These are phyloP conservation scores for Cyclocybe aegerita DNA, from an alignment of 768 basidiomycete genomes.

Conservation along the genomic window DNA sequence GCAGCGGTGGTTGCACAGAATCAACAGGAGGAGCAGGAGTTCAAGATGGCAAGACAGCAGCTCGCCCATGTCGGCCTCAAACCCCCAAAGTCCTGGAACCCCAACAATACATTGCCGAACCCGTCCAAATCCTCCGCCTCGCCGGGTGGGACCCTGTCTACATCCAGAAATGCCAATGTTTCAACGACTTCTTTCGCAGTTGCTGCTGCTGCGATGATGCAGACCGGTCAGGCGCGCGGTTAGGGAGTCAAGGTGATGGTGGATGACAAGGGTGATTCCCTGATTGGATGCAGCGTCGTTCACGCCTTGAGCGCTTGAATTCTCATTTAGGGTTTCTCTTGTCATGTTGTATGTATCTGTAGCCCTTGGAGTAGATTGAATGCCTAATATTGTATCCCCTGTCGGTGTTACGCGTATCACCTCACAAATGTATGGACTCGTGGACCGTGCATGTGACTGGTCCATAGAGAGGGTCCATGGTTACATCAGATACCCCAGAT, in stretches of 20 bases:
- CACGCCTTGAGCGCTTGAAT: background rate
- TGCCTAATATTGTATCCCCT: background rate
- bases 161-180: constrained; percentile 8
- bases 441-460: background rate
- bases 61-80: constrained; percentile 72
- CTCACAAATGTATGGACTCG: background rate
- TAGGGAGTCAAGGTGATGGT: constrained; percentile 1
- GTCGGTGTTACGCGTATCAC: too few relatives aligned
- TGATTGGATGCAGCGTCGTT: constrained; percentile 4
- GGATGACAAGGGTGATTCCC: background rate
- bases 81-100: constrained; percentile 76
- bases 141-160: constrained; percentile 7
- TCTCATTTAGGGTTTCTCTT: constrained; percentile 12
- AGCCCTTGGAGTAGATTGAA: constrained; percentile 8
- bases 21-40: constrained; percentile 78
- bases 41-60: constrained; percentile 77
- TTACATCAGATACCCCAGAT: background rate
- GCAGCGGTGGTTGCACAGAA: constrained; percentile 79
- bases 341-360: constrained; percentile 10
- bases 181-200: constrained; percentile 15
- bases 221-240: constrained; percentile 15
- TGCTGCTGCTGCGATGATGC: constrained; percentile 17
- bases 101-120: constrained; percentile 39
- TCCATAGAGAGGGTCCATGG: background rate
- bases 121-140: constrained; percentile 17